These are phyloP conservation scores for Oenanthe javanica DNA, from an alignment of 140 eudicot genomes.

Conservation along the genomic window DNA sequence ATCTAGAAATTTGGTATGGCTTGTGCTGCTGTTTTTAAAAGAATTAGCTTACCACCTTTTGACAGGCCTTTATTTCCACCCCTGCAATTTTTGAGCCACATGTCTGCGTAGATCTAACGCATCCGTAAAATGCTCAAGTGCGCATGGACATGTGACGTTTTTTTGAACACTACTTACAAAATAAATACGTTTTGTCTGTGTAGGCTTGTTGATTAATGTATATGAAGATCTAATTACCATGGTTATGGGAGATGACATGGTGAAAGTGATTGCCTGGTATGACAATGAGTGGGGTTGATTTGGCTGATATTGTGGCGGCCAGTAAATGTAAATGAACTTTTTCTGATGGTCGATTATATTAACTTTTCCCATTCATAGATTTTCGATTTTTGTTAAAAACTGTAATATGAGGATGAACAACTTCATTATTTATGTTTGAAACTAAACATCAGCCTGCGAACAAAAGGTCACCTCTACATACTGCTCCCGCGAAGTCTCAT, in stretches of 20 bases:
- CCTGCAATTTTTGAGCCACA: no score
- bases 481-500: no score
- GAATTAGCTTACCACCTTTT: no score
- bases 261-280: constrained; percentile 89
- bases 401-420: constrained; percentile 7
- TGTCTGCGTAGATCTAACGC: no score
- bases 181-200: no score
- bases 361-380: neutral
- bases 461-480: neutral
- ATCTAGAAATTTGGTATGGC: no score
- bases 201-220: no score
- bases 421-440: constrained; percentile 1
- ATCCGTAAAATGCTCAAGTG: no score
- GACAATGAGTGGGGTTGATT: constrained; percentile 98
- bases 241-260: constrained; percentile 99
- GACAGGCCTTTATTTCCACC: no score
- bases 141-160: no score
- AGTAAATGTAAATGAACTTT: constrained; percentile 46
- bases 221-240: constrained; percentile 32
- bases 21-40: no score
- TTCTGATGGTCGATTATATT: neutral
- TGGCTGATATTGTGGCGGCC: constrained; percentile 94
- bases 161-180: no score
- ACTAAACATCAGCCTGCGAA: constrained; percentile 2
- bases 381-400: constrained; percentile 7